Conservation (phyloP, 306 rosid species). For the Adenanthera pavonina region DNA sequence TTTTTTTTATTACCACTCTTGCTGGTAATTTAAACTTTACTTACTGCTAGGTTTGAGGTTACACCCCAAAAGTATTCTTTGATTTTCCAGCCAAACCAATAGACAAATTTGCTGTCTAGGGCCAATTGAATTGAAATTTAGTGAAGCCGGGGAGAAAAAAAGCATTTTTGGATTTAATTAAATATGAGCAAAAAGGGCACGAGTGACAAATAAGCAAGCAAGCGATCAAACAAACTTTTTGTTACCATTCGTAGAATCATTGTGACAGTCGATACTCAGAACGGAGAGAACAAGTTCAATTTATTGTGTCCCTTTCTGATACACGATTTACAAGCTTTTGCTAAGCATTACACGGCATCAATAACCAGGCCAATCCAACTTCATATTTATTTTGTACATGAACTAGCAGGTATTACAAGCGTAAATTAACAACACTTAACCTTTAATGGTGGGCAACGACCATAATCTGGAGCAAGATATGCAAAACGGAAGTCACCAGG, state of each 20-base stretch:
- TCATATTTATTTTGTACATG: slow-evolving; percentile 42
- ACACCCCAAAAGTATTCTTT: not conserved
- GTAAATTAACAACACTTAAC: slow-evolving; percentile 33
- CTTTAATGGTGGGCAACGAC: slow-evolving; percentile 21
- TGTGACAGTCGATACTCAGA: not conserved
- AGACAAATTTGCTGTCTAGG: not conserved
- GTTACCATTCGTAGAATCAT: not conserved
- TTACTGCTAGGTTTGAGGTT: not conserved
- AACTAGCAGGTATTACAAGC: slow-evolving; percentile 26
- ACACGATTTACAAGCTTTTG: slow-evolving; percentile 35
- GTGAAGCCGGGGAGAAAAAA: not conserved
- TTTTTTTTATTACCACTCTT: too few species aligned
- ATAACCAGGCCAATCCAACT: not conserved
- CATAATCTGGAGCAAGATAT: slow-evolving; percentile 22
- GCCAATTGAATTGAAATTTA: not conserved
- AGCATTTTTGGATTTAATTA: slow-evolving; percentile 5
- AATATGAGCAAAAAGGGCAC: not conserved
- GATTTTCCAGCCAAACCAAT: not conserved
- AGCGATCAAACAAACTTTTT: not conserved
- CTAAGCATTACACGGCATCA: slow-evolving; percentile 1
- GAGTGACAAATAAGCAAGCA: not conserved
- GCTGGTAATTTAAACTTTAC: too few species aligned
- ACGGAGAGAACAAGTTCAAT: not conserved
- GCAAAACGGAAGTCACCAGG: slow-evolving; percentile 29
- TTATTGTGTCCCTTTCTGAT: slow-evolving; percentile 19